These are phyloP conservation scores for Penstemon barbatus DNA, from an alignment of 257 asterid species.

Conservation along the genomic window DNA sequence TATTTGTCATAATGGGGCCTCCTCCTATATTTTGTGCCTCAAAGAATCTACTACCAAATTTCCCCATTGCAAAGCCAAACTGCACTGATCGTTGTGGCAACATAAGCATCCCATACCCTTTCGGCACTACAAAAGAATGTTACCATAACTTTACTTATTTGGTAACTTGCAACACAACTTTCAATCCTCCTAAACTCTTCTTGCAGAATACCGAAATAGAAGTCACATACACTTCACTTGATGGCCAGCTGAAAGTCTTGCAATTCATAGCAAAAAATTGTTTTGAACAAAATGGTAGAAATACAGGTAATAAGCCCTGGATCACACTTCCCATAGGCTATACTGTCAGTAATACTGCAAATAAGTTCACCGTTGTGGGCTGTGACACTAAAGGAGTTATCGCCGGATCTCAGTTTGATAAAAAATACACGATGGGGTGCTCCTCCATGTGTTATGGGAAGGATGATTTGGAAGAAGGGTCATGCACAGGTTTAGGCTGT, in stretches of 20 bases:
- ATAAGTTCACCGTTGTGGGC: constrained; percentile 24
- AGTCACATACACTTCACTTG: constrained; percentile 17
- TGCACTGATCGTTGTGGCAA: constrained; percentile 29
- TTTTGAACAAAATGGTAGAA: too few species aligned
- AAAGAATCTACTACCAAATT: neutral
- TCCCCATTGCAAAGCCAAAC: constrained; percentile 15
- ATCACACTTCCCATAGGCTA: too few species aligned
- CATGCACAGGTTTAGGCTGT: constrained; percentile 28
- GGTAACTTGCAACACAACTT: constrained; percentile 8
- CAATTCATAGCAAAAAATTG: neutral
- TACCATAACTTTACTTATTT: fast-evolving
- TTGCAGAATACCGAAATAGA: neutral
- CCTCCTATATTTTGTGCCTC: too few species aligned
- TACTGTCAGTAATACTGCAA: neutral
- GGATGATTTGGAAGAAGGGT: neutral
- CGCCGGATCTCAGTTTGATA: neutral
- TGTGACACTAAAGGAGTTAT: constrained; percentile 16
- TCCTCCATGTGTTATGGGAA: neutral
- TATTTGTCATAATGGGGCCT: too few species aligned
- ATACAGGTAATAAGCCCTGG: too few species aligned
- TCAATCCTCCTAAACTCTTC: constrained; percentile 1
- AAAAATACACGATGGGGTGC: constrained; percentile 24
- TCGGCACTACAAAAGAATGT: constrained; percentile 12
- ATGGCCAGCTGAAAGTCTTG: constrained; percentile 20
- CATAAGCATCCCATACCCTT: constrained; percentile 32